Evolutionary conservation across 2,329 filamentous ascomycete genomes (phyloP).

Genomic region (Hypoxylon sp.): DNA sequence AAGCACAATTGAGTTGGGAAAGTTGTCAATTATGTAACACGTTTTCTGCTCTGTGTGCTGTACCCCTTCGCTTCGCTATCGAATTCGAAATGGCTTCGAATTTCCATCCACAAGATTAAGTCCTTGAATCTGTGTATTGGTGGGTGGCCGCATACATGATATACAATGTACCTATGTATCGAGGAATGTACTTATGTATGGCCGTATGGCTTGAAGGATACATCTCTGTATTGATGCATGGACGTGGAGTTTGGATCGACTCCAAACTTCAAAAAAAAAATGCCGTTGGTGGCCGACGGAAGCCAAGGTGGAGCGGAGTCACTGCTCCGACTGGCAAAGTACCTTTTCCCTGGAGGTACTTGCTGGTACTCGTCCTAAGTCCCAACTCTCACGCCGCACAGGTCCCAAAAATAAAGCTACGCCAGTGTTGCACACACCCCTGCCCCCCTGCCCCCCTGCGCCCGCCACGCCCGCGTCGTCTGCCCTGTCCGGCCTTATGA

Average conservation of each 20-base stretch:
- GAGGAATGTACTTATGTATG: not conserved
- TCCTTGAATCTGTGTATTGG: constrained; percentile 8
- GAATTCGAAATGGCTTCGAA: constrained; percentile 37
- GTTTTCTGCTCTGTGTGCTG: constrained; percentile 6
- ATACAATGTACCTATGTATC: constrained; percentile 2
- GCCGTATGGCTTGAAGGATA: not conserved
- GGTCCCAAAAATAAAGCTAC: constrained; percentile 51
- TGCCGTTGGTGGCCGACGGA: constrained; percentile 34
- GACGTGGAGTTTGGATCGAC: constrained; percentile 16
- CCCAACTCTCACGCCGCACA: constrained; percentile 41
- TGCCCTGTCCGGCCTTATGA: constrained; percentile 48
- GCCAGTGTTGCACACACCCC: constrained; percentile 47
- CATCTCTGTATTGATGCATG: not conserved
- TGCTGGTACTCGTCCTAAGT: constrained; percentile 40
- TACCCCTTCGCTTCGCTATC: not conserved
- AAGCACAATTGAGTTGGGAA: constrained; percentile 41
- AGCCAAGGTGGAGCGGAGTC: constrained; percentile 41
- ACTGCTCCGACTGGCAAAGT: constrained; percentile 43
- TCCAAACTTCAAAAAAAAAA: constrained; percentile 21
- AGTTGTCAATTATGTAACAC: constrained; percentile 34
- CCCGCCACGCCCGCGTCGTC: constrained; percentile 51
- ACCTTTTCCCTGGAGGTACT: constrained; percentile 44
- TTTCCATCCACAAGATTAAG: constrained; percentile 12
- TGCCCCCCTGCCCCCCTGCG: constrained; percentile 50
- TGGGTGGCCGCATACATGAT: constrained; percentile 16